Conservation (phyloP, 2,329 filamentous ascomycete species). For the Thermomyces lanuginosus region DNA sequence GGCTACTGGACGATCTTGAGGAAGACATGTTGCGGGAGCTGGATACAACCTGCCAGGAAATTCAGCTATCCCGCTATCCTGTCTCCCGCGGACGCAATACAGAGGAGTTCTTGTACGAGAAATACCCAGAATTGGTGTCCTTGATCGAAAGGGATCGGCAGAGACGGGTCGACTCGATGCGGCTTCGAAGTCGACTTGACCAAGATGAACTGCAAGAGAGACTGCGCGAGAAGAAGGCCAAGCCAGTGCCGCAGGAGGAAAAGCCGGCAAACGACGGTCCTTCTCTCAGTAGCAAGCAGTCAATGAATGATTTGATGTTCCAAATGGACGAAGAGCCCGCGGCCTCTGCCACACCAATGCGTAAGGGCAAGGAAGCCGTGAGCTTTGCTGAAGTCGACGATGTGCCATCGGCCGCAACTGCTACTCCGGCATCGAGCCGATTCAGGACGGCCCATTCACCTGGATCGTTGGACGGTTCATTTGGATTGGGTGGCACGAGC, state of each 20-base stretch:
- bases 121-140: constrained; percentile 29
- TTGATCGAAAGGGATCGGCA: constrained; percentile 32
- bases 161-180: constrained; percentile 59
- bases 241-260: constrained; percentile 30
- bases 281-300: constrained; percentile 49
- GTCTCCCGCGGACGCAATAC: constrained; percentile 61
- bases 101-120: constrained; percentile 35
- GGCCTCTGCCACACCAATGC: constrained; percentile 11
- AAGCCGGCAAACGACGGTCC: constrained; percentile 45
- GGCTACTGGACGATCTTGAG: constrained; percentile 68
- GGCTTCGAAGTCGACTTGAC: constrained; percentile 45
- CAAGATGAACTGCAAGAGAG: constrained; percentile 53
- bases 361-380: constrained; percentile 17
- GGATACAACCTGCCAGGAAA: constrained; percentile 61
- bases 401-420: constrained; percentile 10
- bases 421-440: constrained; percentile 10
- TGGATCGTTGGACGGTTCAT: too few relatives aligned
- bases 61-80: constrained; percentile 63
- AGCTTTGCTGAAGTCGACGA: constrained; percentile 10
- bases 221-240: constrained; percentile 43
- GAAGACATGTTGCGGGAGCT: constrained; percentile 67
- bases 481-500: too few relatives aligned
- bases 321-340: constrained; percentile 71
- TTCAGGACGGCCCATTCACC: too few relatives aligned
- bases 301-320: constrained; percentile 67